Percentiles rank a stretch among this genome's conserved stretches.
phyloP scores from a whole-genome alignment of 768 basidiomycete species.

The Rhizopogon salebrosus region DNA sequence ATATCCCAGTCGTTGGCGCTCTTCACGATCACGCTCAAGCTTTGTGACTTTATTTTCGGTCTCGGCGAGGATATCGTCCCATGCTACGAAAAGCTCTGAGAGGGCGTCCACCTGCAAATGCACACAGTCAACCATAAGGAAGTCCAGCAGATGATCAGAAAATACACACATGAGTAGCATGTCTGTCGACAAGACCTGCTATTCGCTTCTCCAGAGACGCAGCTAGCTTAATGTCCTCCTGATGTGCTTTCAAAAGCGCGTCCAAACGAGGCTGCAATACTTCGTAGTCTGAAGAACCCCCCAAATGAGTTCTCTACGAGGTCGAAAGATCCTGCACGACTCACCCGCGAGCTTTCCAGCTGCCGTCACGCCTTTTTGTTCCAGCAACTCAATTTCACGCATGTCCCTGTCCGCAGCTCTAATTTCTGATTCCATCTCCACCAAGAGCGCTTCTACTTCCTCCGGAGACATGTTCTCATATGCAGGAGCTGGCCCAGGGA shows the following conservation, averaged over 20 bases:
- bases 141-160: not conserved
- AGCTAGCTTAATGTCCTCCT: slow-evolving; percentile 54
- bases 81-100: slow-evolving; percentile 79
- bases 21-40: slow-evolving; percentile 57
- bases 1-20: slow-evolving; percentile 58
- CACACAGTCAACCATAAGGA: not conserved
- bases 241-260: slow-evolving; percentile 49
- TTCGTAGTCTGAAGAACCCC: slow-evolving; percentile 35
- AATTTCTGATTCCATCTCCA: slow-evolving; percentile 81
- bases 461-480: slow-evolving; percentile 62
- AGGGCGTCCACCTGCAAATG: slow-evolving; percentile 63
- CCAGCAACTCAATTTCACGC: slow-evolving; percentile 67
- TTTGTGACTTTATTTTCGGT: slow-evolving; percentile 54
- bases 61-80: slow-evolving; percentile 74
- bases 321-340: not conserved
- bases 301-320: not conserved
- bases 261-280: slow-evolving; percentile 64
- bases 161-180: slow-evolving; percentile 61
- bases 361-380: slow-evolving; percentile 63
- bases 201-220: slow-evolving; percentile 62
- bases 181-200: slow-evolving; percentile 57
- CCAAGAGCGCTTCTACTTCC: slow-evolving; percentile 65
- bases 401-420: slow-evolving; percentile 77
- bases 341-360: slow-evolving; percentile 68
- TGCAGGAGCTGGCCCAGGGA: slow-evolving; percentile 42